Evolutionary conservation across 257 asterid genomes (phyloP), one percentile per base, ranked within the genome.

Genomic region (Nyctanthes arbortristis): DNA sequence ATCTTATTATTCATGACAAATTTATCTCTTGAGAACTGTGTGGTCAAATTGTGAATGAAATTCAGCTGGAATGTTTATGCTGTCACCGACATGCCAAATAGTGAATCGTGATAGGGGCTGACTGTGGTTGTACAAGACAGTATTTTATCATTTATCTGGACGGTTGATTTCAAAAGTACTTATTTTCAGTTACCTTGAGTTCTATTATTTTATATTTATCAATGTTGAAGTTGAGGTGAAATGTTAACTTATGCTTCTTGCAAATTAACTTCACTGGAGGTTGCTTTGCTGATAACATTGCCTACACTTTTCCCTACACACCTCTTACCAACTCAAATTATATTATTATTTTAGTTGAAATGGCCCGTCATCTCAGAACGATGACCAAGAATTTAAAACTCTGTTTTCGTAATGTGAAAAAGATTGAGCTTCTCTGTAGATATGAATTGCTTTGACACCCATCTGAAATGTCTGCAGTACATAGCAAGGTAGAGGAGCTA

Each of bases 391-490:
- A 20, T 24, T 52, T 52, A 1, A 20, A 20, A 20, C 24, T 9
- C 31, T 49, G 61, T 43, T 39, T 62, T 61, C 9, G n/a, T 24
- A 66, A 54, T 9, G 16, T 61, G 63, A 34, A 11, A 4, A 32
- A 24, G n/a, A 52, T 3, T 52, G 65, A 71, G 39, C 59, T 24
- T 52, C 10, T 22, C 0, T 2, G 59, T 52, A 22, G 59, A 24
- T 2, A 14, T 52, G 59, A 52, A 24, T 31, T 52, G 22, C 59
- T 52, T 63, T 75, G 78, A 75, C 86, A 73, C 77, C 69, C 68
- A 56, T 77, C 76, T 83, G 79, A 75, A 75, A 80, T 81, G 85
- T 78, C 83, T 87, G 88, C 92, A 85, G 90, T 81, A 76, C 80
- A 78, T 72, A 74, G 87, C 84, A 80, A 78, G 85, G 84, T 82